These are phyloP conservation scores for Chamaecyparis obtusa DNA, from an alignment of 75 land plant genomes.

Conservation along the genomic window DNA sequence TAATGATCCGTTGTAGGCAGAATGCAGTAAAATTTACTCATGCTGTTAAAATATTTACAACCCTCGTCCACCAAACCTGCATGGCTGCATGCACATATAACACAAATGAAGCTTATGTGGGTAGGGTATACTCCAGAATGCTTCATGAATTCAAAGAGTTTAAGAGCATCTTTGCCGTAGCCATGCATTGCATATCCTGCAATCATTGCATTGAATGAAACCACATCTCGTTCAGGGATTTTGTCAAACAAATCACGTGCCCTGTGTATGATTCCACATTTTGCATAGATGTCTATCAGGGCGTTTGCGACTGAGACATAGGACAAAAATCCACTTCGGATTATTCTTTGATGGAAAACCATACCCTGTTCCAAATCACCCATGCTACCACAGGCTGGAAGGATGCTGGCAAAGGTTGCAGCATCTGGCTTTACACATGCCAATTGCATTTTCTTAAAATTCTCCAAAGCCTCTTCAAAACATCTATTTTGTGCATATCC, in stretches of 20 bases:
- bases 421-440: no score
- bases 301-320: conserved; percentile 23
- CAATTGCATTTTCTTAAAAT: no score
- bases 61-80: conserved; percentile 4
- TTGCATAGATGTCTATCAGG: conserved; percentile 35
- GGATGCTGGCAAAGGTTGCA: conserved; percentile 2
- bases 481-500: conserved; percentile 13
- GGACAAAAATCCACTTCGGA: conserved; percentile 16
- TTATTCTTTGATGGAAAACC: conserved; percentile 14
- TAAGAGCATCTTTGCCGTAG: conserved; percentile 46
- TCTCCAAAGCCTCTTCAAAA: not conserved
- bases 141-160: conserved; percentile 59
- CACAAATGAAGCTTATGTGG: conserved; percentile 63
- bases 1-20: no score
- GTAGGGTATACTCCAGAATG: conserved; percentile 45
- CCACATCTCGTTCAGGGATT: conserved; percentile 26
- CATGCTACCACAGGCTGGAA: conserved; percentile 17
- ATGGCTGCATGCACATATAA: conserved; percentile 63
- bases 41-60: not conserved
- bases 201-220: conserved; percentile 39
- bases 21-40: no score
- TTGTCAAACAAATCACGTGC: conserved; percentile 23
- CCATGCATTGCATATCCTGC: conserved; percentile 25
- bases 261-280: conserved; percentile 35
- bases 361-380: conserved; percentile 14